phyloP scores from a whole-genome alignment of 805 yeast species.

The Saccharomycopsis selenospora region DNA sequence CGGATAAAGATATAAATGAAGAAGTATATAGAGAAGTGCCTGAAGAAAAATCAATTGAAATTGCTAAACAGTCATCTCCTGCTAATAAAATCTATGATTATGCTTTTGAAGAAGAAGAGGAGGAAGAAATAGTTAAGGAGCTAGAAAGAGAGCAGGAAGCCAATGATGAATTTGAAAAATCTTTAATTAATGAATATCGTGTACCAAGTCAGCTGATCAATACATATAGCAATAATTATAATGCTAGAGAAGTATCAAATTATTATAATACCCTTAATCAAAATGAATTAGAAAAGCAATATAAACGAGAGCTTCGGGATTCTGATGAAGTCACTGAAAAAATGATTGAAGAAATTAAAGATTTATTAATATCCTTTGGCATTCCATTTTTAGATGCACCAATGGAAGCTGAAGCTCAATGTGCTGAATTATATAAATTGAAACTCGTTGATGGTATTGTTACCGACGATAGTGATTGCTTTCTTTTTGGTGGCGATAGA shows the following conservation, averaged over 20 bases:
- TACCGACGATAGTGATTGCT: slow-evolving; percentile 97
- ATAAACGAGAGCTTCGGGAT: slow-evolving; percentile 67
- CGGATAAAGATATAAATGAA: not conserved
- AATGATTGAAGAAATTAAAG: slow-evolving; percentile 90
- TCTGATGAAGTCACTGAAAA: slow-evolving; percentile 82
- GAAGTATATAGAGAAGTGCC: not conserved
- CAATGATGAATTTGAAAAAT: slow-evolving; percentile 52
- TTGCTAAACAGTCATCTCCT: not conserved
- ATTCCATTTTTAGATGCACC: slow-evolving; percentile 95
- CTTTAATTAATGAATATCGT: slow-evolving; percentile 26
- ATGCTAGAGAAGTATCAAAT: slow-evolving; percentile 20
- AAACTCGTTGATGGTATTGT: slow-evolving; percentile 88
- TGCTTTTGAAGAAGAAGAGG: slow-evolving; percentile 73
- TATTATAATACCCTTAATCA: slow-evolving; percentile 29
- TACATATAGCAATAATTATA: not conserved
- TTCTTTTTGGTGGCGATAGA: slow-evolving; percentile 79
- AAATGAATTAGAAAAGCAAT: slow-evolving; percentile 49
- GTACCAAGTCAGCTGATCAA: too few species aligned
- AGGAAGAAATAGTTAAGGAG: slow-evolving; percentile 54
- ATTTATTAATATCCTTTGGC: slow-evolving; percentile 77
- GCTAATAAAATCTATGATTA: slow-evolving; percentile 37
- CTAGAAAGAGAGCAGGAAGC: slow-evolving; percentile 66
- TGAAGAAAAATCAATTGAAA: not conserved
- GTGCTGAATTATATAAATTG: slow-evolving; percentile 68
- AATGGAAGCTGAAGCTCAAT: slow-evolving; percentile 98